A percentile compares a stretch with the other conserved stretches of the same genome.
Conservation (phyloP, 257 asterid genomes). For the Gentiana dahurica region DNA sequence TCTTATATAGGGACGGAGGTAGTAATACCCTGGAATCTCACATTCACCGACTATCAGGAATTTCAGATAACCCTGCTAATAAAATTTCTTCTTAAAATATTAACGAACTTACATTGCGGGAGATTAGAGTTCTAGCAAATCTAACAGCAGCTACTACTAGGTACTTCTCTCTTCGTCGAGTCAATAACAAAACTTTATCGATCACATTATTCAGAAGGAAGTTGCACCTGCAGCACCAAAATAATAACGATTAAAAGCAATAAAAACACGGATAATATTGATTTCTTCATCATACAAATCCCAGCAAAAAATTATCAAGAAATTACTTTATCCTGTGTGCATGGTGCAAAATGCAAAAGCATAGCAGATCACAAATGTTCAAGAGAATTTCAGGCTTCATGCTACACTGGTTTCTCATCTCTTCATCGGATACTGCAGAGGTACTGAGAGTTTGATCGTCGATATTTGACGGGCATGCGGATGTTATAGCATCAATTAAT, state of each 20-base stretch:
- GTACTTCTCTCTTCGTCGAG: conserved; percentile 80
- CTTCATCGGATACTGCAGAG: conserved; percentile 34
- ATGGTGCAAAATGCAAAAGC: conserved; percentile 92
- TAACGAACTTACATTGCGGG: conserved; percentile 67
- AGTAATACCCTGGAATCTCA: too few species aligned
- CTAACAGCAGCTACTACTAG: conserved; percentile 91
- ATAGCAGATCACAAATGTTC: conserved; percentile 83
- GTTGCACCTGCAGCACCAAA: conserved; percentile 51
- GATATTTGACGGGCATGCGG: conserved; percentile 49
- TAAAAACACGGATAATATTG: too few species aligned
- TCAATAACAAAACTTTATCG: conserved; percentile 75
- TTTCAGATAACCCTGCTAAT: too few species aligned
- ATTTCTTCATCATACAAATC: background rate
- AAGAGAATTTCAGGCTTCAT: conserved; percentile 81
- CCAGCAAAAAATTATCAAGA: conserved; percentile 12
- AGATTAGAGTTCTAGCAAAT: conserved; percentile 72
- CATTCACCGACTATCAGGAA: too few species aligned
- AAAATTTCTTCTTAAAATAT: background rate
- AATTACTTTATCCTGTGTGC: conserved; percentile 83
- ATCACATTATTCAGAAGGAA: conserved; percentile 80
- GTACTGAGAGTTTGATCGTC: conserved; percentile 26
- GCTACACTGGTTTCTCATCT: conserved; percentile 30
- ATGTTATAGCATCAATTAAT: conserved; percentile 66
- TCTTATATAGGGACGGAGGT: too few species aligned
- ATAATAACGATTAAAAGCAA: too few species aligned